Conservation (phyloP, 768 basidiomycete species). For the Boletus reticulatus region DNA sequence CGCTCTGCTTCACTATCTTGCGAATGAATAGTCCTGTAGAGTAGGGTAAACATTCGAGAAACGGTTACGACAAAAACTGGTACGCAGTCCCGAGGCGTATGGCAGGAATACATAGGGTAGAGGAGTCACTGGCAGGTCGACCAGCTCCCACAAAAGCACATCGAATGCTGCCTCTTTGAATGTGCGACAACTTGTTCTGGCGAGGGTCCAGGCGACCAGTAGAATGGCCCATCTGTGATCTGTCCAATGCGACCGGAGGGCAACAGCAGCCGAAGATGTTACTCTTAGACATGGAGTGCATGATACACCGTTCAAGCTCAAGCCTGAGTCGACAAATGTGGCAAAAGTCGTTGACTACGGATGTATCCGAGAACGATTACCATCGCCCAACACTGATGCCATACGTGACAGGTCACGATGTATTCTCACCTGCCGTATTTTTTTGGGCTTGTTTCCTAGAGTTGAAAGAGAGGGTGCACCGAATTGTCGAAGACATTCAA, state of each 20-base stretch:
- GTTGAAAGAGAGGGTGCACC: too few species aligned
- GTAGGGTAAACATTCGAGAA: neutral
- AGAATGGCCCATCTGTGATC: neutral
- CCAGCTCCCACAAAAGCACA: neutral
- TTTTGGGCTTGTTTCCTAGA: too few species aligned
- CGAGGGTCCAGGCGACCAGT: neutral
- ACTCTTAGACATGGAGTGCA: neutral
- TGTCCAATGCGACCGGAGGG: neutral
- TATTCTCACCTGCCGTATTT: too few species aligned
- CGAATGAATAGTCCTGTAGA: neutral
- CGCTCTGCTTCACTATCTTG: neutral
- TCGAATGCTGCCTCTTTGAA: neutral
- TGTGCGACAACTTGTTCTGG: neutral
- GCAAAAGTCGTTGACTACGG: too few species aligned
- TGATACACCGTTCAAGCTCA: neutral
- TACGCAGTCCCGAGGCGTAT: neutral
- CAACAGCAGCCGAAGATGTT: neutral
- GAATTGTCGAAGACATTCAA: too few species aligned
- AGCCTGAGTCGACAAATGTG: too few species aligned
- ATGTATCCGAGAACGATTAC: too few species aligned
- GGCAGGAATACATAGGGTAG: neutral
- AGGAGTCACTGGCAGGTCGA: neutral
- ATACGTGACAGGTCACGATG: too few species aligned
- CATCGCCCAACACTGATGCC: too few species aligned
- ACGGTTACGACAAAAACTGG: neutral